phyloP scores from a whole-genome alignment of 768 basidiomycete genomes.

The Mycena haematopus region DNA sequence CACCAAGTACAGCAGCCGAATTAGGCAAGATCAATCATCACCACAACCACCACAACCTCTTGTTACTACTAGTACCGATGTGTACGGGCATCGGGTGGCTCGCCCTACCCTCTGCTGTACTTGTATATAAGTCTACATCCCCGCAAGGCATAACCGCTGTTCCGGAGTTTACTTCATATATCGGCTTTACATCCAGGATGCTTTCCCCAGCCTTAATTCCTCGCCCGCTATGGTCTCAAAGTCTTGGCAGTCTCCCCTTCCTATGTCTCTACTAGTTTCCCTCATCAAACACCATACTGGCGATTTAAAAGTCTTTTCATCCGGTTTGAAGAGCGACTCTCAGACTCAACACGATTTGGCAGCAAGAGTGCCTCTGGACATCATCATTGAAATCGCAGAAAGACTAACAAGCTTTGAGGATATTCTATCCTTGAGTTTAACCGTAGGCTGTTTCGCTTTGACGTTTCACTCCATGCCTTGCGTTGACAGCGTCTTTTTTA shows the following conservation, averaged over 20 bases:
- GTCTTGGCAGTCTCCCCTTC: slow-evolving; percentile 10
- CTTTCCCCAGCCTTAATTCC: neutral
- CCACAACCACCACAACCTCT: too few relatives aligned
- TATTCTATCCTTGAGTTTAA: slow-evolving; percentile 22
- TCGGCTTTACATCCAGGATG: neutral
- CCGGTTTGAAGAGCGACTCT: neutral
- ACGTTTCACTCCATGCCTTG: neutral
- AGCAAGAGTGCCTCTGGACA: slow-evolving; percentile 26
- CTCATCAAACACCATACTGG: slow-evolving; percentile 22
- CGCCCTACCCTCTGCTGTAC: slow-evolving; percentile 5
- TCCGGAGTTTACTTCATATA: slow-evolving; percentile 17
- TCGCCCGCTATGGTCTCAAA: slow-evolving; percentile 22
- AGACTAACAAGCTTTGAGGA: slow-evolving; percentile 18
- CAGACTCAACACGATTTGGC: neutral
- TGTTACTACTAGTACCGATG: neutral
- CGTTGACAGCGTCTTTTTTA: slow-evolving; percentile 4
- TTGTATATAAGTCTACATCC: slow-evolving; percentile 5
- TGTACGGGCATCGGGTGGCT: neutral
- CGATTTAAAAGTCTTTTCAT: slow-evolving; percentile 6
- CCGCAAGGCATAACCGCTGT: neutral
- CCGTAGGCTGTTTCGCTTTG: slow-evolving; percentile 17
- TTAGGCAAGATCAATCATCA: neutral
- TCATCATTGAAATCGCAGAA: slow-evolving; percentile 28
- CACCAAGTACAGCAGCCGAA: slow-evolving; percentile 5
- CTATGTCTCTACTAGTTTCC: slow-evolving; percentile 23